A percentile compares a stretch with the other conserved stretches of the same genome.
Conservation (phyloP, 352 stramenopile genomes). For the Phytophthora ramorum region DNA sequence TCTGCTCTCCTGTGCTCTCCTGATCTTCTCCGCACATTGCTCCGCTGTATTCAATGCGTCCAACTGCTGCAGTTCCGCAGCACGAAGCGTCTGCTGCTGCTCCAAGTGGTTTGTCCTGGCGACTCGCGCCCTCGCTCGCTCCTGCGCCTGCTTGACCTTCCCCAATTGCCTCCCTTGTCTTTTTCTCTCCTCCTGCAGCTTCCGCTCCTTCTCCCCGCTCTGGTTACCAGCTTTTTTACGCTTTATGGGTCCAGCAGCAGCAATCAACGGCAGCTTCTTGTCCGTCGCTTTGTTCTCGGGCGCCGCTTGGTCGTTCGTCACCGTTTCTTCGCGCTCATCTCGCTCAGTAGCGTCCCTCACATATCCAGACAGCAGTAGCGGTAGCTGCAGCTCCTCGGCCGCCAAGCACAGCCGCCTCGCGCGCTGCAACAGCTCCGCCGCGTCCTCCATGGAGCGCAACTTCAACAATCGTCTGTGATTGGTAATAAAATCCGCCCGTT, state of each 20-base stretch:
- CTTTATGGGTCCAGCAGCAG: neutral
- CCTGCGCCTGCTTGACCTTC: conserved; percentile 64
- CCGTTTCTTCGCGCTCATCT: neutral
- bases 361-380: neutral
- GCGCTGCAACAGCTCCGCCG: conserved; percentile 55
- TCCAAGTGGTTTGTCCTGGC: conserved; percentile 54
- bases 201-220: conserved; percentile 13
- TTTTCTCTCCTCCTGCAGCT: conserved; percentile 33
- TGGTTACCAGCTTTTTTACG: conserved; percentile 6
- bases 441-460: conserved; percentile 18
- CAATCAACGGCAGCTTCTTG: conserved; percentile 7
- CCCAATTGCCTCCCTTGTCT: conserved; percentile 34
- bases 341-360: neutral
- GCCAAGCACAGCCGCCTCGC: conserved; percentile 49
- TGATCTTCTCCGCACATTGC: conserved; percentile 39
- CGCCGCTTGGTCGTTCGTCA: neutral
- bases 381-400: conserved; percentile 24
- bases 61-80: conserved; percentile 27
- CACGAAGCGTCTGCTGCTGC: conserved; percentile 27
- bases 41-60: conserved; percentile 26
- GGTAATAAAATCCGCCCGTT: conserved; percentile 1
- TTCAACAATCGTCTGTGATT: conserved; percentile 20
- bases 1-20: conserved; percentile 46
- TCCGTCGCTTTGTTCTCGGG: neutral
- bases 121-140: conserved; percentile 59